phyloP scores from a whole-genome alignment of 495 filamentous ascomycete genomes.

The Penicillium desertorum region DNA sequence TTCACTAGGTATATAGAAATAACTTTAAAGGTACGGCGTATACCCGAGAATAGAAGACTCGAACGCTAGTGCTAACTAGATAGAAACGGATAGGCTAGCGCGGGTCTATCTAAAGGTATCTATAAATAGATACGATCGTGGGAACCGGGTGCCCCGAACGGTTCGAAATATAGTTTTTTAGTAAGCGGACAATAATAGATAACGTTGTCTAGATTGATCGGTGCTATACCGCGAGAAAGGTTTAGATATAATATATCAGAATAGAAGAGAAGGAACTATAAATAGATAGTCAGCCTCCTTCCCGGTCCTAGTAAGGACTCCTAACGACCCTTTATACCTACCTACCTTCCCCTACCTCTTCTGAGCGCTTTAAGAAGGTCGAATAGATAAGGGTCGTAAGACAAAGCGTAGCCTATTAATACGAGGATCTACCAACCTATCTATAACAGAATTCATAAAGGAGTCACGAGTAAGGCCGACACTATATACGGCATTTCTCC shows the following conservation, averaged over 20 bases:
- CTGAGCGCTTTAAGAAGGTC: background rate
- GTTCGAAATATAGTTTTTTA: slow-evolving; percentile 3
- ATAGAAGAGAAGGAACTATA: slow-evolving; percentile 6
- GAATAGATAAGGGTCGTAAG: background rate
- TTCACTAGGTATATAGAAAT: slow-evolving; percentile 1
- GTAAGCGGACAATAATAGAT: slow-evolving; percentile 4
- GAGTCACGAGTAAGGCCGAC: slow-evolving; percentile 1
- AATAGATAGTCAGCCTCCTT: slow-evolving; percentile 1
- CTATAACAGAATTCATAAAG: background rate
- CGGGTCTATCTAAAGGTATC: slow-evolving; percentile 1
- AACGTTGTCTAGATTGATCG: slow-evolving; percentile 5
- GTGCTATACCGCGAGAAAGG: background rate
- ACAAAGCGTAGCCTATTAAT: background rate
- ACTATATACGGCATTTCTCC: background rate
- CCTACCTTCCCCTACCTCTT: slow-evolving; percentile 2
- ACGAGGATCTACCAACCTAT: background rate
- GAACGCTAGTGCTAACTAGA: background rate
- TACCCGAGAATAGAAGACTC: slow-evolving; percentile 3
- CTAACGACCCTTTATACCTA: slow-evolving; percentile 3
- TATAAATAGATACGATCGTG: background rate
- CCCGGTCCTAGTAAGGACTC: no score
- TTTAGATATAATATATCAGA: background rate
- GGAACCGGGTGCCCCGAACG: background rate
- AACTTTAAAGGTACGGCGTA: background rate
- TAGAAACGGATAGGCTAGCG: background rate